Base-by-base conservation (phyloP, 345 rosid genomes). In the Eucalyptus fibrosa region DNA sequence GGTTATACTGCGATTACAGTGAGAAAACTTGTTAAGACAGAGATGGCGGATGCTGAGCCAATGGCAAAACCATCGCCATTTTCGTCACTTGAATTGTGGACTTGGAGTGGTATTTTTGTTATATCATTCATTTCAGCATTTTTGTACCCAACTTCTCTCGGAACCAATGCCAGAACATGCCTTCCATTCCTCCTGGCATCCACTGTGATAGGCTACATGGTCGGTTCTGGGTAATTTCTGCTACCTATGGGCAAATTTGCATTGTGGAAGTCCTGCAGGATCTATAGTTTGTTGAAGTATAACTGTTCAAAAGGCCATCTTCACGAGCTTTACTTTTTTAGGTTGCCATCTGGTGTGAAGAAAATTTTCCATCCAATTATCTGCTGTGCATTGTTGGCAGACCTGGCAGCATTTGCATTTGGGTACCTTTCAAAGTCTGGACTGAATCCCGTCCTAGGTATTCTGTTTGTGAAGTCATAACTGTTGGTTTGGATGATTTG, bases 131-230 rank as follows among this genome's bases (percentile, higher is more conserved):
- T 90, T 69, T 62, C 94, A 87, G 96, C 99, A 88, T 87, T 95
- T 86, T 93, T 91, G 37, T 95, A 95, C 90, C 98, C 97, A 37
- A 93, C 95, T 59, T 93, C 93, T n/a, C 87, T 97, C 40, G 99
- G 98, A 80, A 96, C 98, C 53, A 90, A 91, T 88, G 99, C 99
- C 42, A 92, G 95, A 89, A 97, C 99, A 86, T 95, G 93, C 92
- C 98, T 97, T 50, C 99, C 99, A 15, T 97, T 96, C 92, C 94
- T 97, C 86, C 98, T 97, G 85, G 95, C 99, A 88, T 93, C 99
- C 59, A 97, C 99, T 8, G 99, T 95, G 88, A 90, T 97, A 56
- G 99, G 99, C 91, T 97, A 95, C 95, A 94, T 97, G 90, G 90
- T 94, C 24, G 99, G 99, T 91, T 86, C 98, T 32, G 92, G 99